Conservation (phyloP, 106 monocot species). For the Vanilla planifolia region DNA sequence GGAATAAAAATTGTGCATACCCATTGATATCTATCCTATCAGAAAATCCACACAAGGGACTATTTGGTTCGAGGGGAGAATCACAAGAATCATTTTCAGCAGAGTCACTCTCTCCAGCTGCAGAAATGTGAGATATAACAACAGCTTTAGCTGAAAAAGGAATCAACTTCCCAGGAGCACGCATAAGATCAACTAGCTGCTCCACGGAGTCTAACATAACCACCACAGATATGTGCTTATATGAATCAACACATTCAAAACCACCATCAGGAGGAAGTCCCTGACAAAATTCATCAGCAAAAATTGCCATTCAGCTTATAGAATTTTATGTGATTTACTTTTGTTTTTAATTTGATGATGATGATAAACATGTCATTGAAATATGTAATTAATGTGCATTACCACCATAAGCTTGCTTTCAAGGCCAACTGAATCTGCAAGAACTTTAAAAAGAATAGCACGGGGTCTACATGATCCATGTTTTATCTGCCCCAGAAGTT, state of each 20-base stretch:
- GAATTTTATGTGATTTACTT: not conserved
- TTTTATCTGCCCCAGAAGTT: slow-evolving; percentile 91
- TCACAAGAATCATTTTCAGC: slow-evolving; percentile 99
- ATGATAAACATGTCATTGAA: not conserved
- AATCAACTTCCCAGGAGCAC: slow-evolving; percentile 93
- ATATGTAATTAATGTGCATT: slow-evolving; percentile 14
- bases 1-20: slow-evolving; percentile 23
- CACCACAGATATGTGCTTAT: slow-evolving; percentile 91
- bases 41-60: slow-evolving; percentile 70
- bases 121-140: slow-evolving; percentile 76
- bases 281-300: slow-evolving; percentile 21
- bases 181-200: slow-evolving; percentile 95
- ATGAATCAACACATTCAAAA: slow-evolving; percentile 66
- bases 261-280: slow-evolving; percentile 82
- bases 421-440: slow-evolving; percentile 92
- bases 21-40: slow-evolving; percentile 55
- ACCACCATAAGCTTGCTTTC: slow-evolving; percentile 93
- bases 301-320: not conserved
- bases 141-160: slow-evolving; percentile 92
- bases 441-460: slow-evolving; percentile 96
- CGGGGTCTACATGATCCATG: slow-evolving; percentile 94
- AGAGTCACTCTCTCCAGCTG: slow-evolving; percentile 92
- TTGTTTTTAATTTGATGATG: not conserved
- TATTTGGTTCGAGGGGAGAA: slow-evolving; percentile 99
- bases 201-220: slow-evolving; percentile 76